These are phyloP conservation scores for Floccularia luteovirens DNA, from an alignment of 768 basidiomycete genomes.

Conservation along the genomic window DNA sequence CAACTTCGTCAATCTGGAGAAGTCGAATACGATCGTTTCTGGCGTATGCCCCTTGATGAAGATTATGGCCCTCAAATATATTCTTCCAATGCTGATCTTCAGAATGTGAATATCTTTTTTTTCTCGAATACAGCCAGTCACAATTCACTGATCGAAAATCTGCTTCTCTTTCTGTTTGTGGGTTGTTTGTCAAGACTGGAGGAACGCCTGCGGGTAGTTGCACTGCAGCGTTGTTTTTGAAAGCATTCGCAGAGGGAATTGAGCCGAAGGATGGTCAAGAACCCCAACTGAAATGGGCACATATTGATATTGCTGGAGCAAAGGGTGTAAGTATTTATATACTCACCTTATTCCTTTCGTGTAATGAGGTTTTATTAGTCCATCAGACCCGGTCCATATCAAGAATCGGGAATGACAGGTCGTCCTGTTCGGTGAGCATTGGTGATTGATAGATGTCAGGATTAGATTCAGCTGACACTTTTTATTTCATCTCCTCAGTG, in stretches of 20 bases:
- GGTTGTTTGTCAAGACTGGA: too few relatives aligned
- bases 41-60: constrained; percentile 86
- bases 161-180: too few relatives aligned
- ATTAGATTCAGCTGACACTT: too few relatives aligned
- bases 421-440: constrained; percentile 65
- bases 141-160: not conserved
- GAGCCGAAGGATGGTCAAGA: constrained; percentile 51
- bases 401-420: constrained; percentile 74
- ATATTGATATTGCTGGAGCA: constrained; percentile 75
- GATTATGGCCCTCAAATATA: constrained; percentile 74
- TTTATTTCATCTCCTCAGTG: too few relatives aligned
- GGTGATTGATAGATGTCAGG: not conserved
- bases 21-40: constrained; percentile 75
- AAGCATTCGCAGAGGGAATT: constrained; percentile 72
- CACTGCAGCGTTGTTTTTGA: constrained; percentile 85
- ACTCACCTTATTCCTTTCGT: too few relatives aligned
- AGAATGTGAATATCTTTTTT: constrained; percentile 41
- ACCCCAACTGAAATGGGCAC: constrained; percentile 70
- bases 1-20: constrained; percentile 63
- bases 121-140: not conserved
- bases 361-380: constrained; percentile 24
- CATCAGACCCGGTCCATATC: constrained; percentile 49
- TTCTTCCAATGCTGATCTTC: constrained; percentile 73
- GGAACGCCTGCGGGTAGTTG: constrained; percentile 65
- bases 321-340: constrained; percentile 75